Evolutionary conservation across 1,284 basidiomycete species (phyloP).

Genomic region (Leccinum angustisporum): DNA sequence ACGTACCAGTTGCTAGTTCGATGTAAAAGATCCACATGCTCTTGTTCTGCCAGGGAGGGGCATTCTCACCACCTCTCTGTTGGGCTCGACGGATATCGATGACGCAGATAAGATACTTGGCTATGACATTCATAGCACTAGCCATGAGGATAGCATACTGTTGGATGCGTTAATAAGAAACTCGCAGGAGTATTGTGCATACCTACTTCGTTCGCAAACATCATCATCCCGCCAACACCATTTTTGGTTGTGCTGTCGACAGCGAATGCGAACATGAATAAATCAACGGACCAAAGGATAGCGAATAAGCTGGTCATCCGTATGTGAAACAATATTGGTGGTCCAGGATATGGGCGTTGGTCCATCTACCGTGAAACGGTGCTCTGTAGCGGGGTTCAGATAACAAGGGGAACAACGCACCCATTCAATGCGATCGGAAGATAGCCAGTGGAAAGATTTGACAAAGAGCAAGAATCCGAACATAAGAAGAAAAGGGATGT

Average conservation of each 20-base stretch:
- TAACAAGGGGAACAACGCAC: constrained; percentile 46
- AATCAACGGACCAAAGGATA: constrained; percentile 70
- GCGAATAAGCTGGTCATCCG: constrained; percentile 75
- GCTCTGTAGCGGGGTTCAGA: neutral
- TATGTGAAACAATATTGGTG: constrained; percentile 80
- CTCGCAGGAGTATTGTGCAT: neutral
- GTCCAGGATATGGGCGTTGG: constrained; percentile 86
- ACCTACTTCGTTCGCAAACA: constrained; percentile 91
- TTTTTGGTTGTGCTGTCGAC: constrained; percentile 76
- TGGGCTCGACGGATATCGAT: constrained; percentile 81
- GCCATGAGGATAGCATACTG: constrained; percentile 91
- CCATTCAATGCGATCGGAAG: constrained; percentile 93
- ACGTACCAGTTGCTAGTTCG: constrained; percentile 83
- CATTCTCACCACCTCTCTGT: constrained; percentile 77
- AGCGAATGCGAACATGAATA: constrained; percentile 73
- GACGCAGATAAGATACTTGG: constrained; percentile 85
- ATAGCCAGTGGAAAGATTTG: constrained; percentile 98
- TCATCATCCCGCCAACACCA: constrained; percentile 86
- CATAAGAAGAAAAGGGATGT: constrained; percentile 89
- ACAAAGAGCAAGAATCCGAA: constrained; percentile 92
- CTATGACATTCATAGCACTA: constrained; percentile 73
- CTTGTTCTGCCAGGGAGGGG: constrained; percentile 95
- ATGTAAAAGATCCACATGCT: constrained; percentile 97
- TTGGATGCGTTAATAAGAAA: constrained; percentile 14
- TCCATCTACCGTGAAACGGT: constrained; percentile 74